A percentile compares a stretch with the other conserved stretches of the same genome.
phyloP scores from a whole-genome alignment of 352 stramenopile genomes.

The Phytophthora tubulina region DNA sequence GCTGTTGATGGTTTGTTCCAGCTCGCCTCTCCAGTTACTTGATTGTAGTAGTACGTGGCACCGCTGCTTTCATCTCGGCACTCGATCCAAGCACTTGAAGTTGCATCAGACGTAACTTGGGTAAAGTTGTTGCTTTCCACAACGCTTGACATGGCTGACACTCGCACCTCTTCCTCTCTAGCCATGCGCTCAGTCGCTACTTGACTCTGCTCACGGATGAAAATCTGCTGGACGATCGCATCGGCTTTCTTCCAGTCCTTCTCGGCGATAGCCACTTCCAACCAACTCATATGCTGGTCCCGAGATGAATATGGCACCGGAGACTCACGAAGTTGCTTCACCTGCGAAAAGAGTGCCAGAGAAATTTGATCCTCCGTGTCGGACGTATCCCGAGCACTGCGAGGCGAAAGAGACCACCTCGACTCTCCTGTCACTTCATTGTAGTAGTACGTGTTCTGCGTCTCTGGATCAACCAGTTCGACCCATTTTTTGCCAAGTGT shows the following conservation, averaged over 20 bases:
- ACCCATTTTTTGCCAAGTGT: slow-evolving; percentile 83
- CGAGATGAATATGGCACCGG: slow-evolving; percentile 63
- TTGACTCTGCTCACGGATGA: slow-evolving; percentile 70
- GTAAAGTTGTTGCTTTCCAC: neutral
- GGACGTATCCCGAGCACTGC: slow-evolving; percentile 63
- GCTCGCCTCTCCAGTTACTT: slow-evolving; percentile 52
- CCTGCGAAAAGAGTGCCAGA: slow-evolving; percentile 61
- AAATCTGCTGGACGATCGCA: slow-evolving; percentile 77
- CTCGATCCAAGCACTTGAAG: slow-evolving; percentile 32
- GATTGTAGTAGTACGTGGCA: slow-evolving; percentile 60
- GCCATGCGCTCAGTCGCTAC: slow-evolving; percentile 33
- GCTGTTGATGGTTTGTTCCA: slow-evolving; percentile 35
- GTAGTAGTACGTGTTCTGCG: slow-evolving; percentile 91
- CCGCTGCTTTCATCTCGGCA: slow-evolving; percentile 46
- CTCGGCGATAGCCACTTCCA: slow-evolving; percentile 67
- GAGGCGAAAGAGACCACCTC: slow-evolving; percentile 85
- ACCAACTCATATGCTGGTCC: slow-evolving; percentile 73
- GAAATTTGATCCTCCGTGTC: slow-evolving; percentile 70
- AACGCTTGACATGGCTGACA: neutral
- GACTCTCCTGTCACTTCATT: slow-evolving; percentile 91
- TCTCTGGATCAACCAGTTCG: slow-evolving; percentile 82
- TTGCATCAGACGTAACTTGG: neutral
- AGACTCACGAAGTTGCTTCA: slow-evolving; percentile 56
- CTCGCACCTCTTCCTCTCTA: slow-evolving; percentile 15
- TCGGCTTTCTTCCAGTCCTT: slow-evolving; percentile 78